A percentile compares a stretch with the other conserved stretches of the same genome.
phyloP scores from a whole-genome alignment of 768 basidiomycete species.

The Pilatotrama ljubarskyi region DNA sequence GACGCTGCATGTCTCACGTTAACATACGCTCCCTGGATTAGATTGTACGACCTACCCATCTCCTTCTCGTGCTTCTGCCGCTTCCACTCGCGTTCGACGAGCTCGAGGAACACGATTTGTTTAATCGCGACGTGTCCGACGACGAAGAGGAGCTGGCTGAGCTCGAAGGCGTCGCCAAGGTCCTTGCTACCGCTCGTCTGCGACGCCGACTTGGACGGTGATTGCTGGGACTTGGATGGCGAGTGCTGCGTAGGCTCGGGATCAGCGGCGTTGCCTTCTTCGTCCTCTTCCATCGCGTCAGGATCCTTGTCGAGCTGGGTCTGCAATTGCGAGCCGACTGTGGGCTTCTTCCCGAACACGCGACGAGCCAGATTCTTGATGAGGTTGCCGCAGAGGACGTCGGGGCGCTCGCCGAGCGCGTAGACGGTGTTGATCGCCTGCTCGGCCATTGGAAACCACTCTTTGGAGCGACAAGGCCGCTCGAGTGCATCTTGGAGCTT shows the following conservation, averaged over 20 bases:
- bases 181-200: conserved; percentile 42
- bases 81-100: conserved; percentile 96
- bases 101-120: conserved; percentile 93
- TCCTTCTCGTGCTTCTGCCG: conserved; percentile 90
- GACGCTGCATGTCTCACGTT: conserved; percentile 45
- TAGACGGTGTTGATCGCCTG: conserved; percentile 97
- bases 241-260: conserved; percentile 3
- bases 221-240: neutral
- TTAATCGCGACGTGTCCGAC: conserved; percentile 98
- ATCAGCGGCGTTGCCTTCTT: conserved; percentile 21
- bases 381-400: conserved; percentile 74
- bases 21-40: neutral
- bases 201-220: conserved; percentile 6
- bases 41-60: conserved; percentile 52
- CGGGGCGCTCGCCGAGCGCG: conserved; percentile 91
- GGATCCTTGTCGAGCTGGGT: conserved; percentile 38
- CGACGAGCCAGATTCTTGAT: conserved; percentile 78
- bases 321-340: neutral
- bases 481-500: conserved; percentile 83
- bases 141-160: conserved; percentile 92
- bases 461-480: conserved; percentile 76
- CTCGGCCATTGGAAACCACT: conserved; percentile 97
- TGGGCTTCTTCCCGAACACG: conserved; percentile 50
- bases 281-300: conserved; percentile 60
- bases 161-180: conserved; percentile 78